Percentiles rank a stretch among this genome's conserved stretches.
These are phyloP conservation scores for Sordariomycetes sp. DNA, from an alignment of 2,329 filamentous ascomycete genomes.

Conservation along the genomic window DNA sequence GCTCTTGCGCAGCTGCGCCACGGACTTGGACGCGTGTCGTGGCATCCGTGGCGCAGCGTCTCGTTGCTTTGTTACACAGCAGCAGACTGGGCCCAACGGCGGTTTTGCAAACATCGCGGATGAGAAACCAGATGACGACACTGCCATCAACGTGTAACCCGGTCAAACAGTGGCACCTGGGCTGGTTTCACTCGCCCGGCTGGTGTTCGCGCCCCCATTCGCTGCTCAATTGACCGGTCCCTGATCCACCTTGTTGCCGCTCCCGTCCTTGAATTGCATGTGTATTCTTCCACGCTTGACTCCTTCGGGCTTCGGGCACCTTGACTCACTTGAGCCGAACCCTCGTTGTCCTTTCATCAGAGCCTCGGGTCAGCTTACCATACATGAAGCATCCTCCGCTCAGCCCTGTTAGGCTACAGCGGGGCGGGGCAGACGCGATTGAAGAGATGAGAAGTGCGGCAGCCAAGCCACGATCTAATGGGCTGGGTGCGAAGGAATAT, in stretches of 20 bases:
- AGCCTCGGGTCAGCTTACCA: neutral
- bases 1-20: neutral
- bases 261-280: neutral
- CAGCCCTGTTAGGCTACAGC: neutral
- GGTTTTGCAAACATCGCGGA: neutral
- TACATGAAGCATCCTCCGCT: neutral
- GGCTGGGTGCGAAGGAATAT: too few relatives aligned
- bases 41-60: neutral
- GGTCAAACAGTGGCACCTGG: neutral
- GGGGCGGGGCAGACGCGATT: neutral
- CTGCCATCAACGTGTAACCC: neutral
- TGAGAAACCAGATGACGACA: neutral
- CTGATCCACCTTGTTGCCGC: neutral
- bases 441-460: too few relatives aligned
- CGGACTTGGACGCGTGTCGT: neutral
- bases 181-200: neutral
- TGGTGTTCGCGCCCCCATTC: neutral
- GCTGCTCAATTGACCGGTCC: neutral
- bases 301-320: neutral
- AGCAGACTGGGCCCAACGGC: neutral
- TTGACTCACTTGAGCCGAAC: neutral
- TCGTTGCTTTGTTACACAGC: neutral
- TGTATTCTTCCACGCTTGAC: neutral
- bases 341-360: neutral
- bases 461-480: too few relatives aligned